Percentiles rank a stretch among this genome's conserved stretches.
phyloP scores from a whole-genome alignment of 1,284 basidiomycete genomes.

The Chalciporus sp. region DNA sequence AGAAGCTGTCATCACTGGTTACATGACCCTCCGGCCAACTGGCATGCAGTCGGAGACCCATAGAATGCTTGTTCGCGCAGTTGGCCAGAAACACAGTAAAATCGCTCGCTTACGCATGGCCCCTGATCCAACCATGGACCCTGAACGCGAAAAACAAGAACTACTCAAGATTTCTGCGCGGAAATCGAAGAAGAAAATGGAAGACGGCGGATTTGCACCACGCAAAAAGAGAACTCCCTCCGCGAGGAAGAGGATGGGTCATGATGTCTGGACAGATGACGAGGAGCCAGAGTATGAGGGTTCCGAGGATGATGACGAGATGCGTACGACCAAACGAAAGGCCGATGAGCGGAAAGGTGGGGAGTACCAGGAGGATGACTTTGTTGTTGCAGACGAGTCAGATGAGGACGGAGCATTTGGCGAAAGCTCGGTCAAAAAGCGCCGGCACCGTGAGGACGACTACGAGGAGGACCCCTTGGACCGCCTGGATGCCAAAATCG shows the following conservation, averaged over 20 bases:
- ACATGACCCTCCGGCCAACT: conserved; percentile 83
- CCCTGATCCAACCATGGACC: conserved; percentile 70
- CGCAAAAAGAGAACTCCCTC: conserved; percentile 48
- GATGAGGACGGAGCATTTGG: conserved; percentile 60
- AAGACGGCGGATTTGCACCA: conserved; percentile 49
- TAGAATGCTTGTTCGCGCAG: conserved; percentile 83
- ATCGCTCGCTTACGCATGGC: conserved; percentile 76
- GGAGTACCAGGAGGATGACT: conserved; percentile 83
- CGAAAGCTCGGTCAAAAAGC: conserved; percentile 38
- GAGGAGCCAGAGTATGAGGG: conserved; percentile 61
- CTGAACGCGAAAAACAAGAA: conserved; percentile 73
- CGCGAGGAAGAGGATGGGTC: conserved; percentile 48
- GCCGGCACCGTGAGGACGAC: conserved; percentile 44
- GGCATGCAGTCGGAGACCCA: conserved; percentile 91
- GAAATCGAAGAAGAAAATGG: conserved; percentile 57
- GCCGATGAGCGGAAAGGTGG: conserved; percentile 47
- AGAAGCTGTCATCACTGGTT: conserved; percentile 81
- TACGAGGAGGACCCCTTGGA: conserved; percentile 68
- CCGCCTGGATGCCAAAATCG: conserved; percentile 64
- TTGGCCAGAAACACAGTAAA: conserved; percentile 83
- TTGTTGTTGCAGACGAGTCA: conserved; percentile 75
- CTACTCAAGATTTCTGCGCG: conserved; percentile 63
- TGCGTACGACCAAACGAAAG: conserved; percentile 39
- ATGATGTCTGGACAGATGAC: conserved; percentile 62
- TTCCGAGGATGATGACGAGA: conserved; percentile 51